A percentile compares a stretch with the other conserved stretches of the same genome.
These are phyloP conservation scores for Ascochyta lentis DNA, from an alignment of 2,329 filamentous ascomycete species.

Conservation along the genomic window DNA sequence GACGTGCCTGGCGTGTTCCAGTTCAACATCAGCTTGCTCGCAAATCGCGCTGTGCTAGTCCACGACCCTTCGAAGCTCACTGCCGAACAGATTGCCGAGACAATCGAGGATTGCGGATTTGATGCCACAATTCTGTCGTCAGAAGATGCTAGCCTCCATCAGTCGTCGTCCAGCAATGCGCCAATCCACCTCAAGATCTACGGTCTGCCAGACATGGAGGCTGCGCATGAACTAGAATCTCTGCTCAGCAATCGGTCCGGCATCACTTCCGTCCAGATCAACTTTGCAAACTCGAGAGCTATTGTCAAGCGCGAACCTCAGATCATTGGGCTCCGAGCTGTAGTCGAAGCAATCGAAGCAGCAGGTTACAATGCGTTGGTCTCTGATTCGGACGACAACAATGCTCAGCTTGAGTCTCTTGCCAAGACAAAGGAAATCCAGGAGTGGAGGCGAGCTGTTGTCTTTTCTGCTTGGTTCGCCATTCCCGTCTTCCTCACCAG, in stretches of 20 bases:
- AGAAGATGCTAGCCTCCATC: constrained; percentile 62
- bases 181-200: constrained; percentile 83
- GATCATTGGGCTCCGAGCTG: constrained; percentile 76
- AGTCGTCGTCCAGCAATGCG: constrained; percentile 63
- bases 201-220: constrained; percentile 73
- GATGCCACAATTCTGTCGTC: constrained; percentile 84
- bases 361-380: constrained; percentile 87
- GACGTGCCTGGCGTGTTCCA: constrained; percentile 78
- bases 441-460: constrained; percentile 86
- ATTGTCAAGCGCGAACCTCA: constrained; percentile 75
- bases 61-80: constrained; percentile 78
- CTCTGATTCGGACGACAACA: constrained; percentile 92
- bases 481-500: constrained; percentile 89
- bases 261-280: constrained; percentile 75
- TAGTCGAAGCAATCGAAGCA: constrained; percentile 84
- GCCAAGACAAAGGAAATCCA: constrained; percentile 96
- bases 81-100: constrained; percentile 76
- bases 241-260: constrained; percentile 71
- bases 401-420: constrained; percentile 92
- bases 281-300: constrained; percentile 74
- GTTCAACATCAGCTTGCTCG: constrained; percentile 94
- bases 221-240: constrained; percentile 75
- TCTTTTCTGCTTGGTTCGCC: constrained; percentile 78
- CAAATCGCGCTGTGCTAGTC: constrained; percentile 86
- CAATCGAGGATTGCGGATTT: constrained; percentile 89